phyloP scores from a whole-genome alignment of 768 basidiomycete species.

The Tylopilus sp. region DNA sequence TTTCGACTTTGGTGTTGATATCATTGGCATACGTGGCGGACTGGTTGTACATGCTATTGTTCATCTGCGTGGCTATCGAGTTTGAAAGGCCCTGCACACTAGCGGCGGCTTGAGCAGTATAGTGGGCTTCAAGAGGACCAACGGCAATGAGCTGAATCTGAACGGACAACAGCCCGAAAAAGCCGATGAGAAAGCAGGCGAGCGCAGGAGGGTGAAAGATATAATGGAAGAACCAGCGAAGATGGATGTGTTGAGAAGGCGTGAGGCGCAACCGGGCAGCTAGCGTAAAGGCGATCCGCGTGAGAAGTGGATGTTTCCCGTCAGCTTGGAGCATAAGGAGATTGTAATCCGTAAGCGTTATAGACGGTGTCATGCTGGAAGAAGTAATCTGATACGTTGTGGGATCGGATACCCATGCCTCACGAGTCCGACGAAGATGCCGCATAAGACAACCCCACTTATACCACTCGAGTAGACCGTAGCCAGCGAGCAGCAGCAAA shows the following conservation, averaged over 20 bases:
- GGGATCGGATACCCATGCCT: slow-evolving; percentile 76
- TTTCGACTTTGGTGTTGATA: slow-evolving; percentile 69
- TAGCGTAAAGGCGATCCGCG: slow-evolving; percentile 56
- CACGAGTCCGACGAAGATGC: slow-evolving; percentile 66
- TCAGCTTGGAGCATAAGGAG: slow-evolving; percentile 71
- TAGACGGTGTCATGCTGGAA: slow-evolving; percentile 39
- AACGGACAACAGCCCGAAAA: slow-evolving; percentile 83
- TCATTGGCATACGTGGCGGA: slow-evolving; percentile 73
- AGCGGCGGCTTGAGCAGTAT: slow-evolving; percentile 55
- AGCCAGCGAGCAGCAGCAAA: slow-evolving; percentile 67
- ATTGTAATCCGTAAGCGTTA: slow-evolving; percentile 71
- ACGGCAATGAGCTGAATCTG: slow-evolving; percentile 84
- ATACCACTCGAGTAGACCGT: slow-evolving; percentile 84
- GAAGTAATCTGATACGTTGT: slow-evolving; percentile 43
- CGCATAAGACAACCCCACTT: slow-evolving; percentile 72
- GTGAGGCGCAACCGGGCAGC: slow-evolving; percentile 50
- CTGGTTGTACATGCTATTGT: slow-evolving; percentile 79
- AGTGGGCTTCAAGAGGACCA: slow-evolving; percentile 66
- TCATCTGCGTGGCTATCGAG: slow-evolving; percentile 72
- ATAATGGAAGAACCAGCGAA: slow-evolving; percentile 89
- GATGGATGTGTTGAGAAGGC: slow-evolving; percentile 59
- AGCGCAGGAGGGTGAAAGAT: slow-evolving; percentile 89
- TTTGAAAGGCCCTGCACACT: slow-evolving; percentile 65
- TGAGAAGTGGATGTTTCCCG: slow-evolving; percentile 69
- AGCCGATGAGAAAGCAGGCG: slow-evolving; percentile 88